These are phyloP conservation scores for Fusarium tricinctum DNA, from an alignment of 2,329 filamentous ascomycete genomes.

Conservation along the genomic window DNA sequence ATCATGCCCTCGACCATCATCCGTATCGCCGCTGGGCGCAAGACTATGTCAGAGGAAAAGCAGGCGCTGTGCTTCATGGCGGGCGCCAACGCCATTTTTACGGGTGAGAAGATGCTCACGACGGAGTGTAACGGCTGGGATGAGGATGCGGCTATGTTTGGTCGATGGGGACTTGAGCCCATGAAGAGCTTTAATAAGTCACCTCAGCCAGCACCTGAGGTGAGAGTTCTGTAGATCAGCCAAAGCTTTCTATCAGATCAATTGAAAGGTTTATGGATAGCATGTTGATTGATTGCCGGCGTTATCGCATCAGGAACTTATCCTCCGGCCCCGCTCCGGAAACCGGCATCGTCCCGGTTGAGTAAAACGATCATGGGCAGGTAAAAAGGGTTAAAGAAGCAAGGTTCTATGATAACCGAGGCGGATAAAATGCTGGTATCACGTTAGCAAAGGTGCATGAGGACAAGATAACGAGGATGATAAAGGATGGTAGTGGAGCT, in stretches of 20 bases:
- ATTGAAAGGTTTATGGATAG: neutral
- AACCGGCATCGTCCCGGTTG: constrained; percentile 29
- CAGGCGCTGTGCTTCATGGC: constrained; percentile 92
- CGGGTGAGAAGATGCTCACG: constrained; percentile 95
- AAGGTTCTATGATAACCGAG: constrained; percentile 19
- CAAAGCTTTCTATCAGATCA: neutral
- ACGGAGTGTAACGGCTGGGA: constrained; percentile 94
- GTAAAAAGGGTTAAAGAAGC: neutral
- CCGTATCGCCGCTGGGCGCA: constrained; percentile 85
- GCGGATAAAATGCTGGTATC: constrained; percentile 26
- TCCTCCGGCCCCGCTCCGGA: constrained; percentile 9
- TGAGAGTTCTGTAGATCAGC: constrained; percentile 43
- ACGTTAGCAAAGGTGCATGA: constrained; percentile 32
- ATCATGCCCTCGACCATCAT: constrained; percentile 90
- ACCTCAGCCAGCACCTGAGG: constrained; percentile 44
- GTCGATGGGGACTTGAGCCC: constrained; percentile 82
- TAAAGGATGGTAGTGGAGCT: constrained; percentile 27
- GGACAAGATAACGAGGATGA: constrained; percentile 17
- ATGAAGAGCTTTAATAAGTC: constrained; percentile 72
- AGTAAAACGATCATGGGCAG: constrained; percentile 16
- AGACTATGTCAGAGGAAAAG: constrained; percentile 88
- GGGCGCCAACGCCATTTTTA: constrained; percentile 94
- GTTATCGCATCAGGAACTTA: neutral
- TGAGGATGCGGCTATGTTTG: constrained; percentile 87
- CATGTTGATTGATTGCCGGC: constrained; percentile 2